Evolutionary conservation across 495 filamentous ascomycete genomes (phyloP).

Genomic region (Aspergillus leporis): DNA sequence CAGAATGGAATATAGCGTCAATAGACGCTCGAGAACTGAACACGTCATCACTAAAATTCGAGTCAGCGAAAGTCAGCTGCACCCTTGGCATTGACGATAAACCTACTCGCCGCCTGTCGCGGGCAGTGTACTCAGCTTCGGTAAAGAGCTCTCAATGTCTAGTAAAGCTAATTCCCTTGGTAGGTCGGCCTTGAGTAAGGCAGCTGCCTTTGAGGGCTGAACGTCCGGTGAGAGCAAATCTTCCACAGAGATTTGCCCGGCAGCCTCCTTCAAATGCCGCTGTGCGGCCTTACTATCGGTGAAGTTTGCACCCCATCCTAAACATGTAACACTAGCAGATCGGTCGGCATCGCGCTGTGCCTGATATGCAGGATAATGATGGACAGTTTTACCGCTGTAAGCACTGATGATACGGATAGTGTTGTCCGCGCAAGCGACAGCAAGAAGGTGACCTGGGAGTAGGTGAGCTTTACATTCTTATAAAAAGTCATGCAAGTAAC

Average conservation of each 20-base stretch:
- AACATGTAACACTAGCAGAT: conserved; percentile 52
- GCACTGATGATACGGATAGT: conserved; percentile 69
- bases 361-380: conserved; percentile 54
- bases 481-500: background rate
- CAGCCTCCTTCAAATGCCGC: conserved; percentile 40
- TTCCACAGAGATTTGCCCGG: conserved; percentile 41
- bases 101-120: conserved; percentile 49
- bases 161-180: conserved; percentile 74
- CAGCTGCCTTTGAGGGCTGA: conserved; percentile 38
- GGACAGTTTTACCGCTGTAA: conserved; percentile 75
- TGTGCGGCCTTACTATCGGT: conserved; percentile 55
- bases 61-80: background rate
- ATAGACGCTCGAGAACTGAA: conserved; percentile 70
- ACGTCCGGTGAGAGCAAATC: conserved; percentile 42
- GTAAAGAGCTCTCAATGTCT: conserved; percentile 77
- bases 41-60: conserved; percentile 60
- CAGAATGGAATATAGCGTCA: conserved; percentile 68
- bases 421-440: conserved; percentile 75
- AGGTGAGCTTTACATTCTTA: conserved; percentile 5
- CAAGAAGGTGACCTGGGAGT: conserved; percentile 63
- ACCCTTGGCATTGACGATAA: background rate
- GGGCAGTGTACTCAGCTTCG: conserved; percentile 73
- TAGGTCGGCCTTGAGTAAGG: conserved; percentile 59
- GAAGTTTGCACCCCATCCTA: conserved; percentile 74
- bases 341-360: conserved; percentile 29